Evolutionary conservation across 139 green algal genomes (phyloP).

Genomic region (Picochlorum sp.): DNA sequence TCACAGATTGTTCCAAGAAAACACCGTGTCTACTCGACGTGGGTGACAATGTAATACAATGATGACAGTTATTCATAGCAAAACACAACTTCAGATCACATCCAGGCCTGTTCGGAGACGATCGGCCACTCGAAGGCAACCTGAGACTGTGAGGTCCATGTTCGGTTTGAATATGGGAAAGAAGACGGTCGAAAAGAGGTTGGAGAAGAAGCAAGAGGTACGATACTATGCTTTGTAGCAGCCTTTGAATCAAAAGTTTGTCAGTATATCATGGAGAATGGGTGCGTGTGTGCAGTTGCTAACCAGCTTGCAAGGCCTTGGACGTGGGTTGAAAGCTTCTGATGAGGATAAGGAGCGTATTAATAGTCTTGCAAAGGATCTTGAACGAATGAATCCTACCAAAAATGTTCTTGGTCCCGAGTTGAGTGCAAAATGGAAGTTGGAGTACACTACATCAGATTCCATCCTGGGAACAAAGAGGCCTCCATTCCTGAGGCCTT

Average conservation of each 20-base stretch:
- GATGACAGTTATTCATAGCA: neutral
- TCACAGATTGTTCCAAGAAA: too few relatives aligned
- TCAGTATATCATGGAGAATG: neutral
- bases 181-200: neutral
- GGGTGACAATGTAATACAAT: neutral
- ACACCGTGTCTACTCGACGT: neutral
- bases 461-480: constrained; percentile 65
- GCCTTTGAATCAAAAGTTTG: too few relatives aligned
- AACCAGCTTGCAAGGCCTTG: constrained; percentile 38
- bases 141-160: too few relatives aligned
- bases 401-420: constrained; percentile 39
- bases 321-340: constrained; percentile 41
- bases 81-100: too few relatives aligned
- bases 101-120: too few relatives aligned
- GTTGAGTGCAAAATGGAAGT: constrained; percentile 65
- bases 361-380: constrained; percentile 36
- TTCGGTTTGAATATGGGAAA: neutral
- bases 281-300: constrained; percentile 48
- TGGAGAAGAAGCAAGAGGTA: constrained; percentile 2
- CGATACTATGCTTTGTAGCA: too few relatives aligned
- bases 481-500: constrained; percentile 55
- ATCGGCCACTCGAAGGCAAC: too few relatives aligned
- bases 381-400: constrained; percentile 73
- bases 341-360: constrained; percentile 40
- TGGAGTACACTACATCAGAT: constrained; percentile 84